Evolutionary conservation across 2,329 filamentous ascomycete genomes (phyloP).

Genomic region (Plenodomus tracheiphilus): DNA sequence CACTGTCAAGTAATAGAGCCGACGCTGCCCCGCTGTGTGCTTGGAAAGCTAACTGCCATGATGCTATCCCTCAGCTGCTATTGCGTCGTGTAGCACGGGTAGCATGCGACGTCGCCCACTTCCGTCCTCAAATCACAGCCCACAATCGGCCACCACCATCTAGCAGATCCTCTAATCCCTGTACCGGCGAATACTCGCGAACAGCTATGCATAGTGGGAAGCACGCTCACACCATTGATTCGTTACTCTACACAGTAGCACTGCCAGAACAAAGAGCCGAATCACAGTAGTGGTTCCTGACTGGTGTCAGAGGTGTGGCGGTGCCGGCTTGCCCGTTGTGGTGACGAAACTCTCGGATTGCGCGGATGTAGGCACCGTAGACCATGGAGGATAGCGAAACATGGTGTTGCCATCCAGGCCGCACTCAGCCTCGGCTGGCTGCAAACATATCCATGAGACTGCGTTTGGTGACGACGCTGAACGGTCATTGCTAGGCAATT

Average conservation of each 20-base stretch:
- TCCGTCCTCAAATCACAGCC: slow-evolving; percentile 31
- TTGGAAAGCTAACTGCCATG: slow-evolving; percentile 6
- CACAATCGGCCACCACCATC: slow-evolving; percentile 30
- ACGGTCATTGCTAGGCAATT: slow-evolving; percentile 10
- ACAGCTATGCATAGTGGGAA: slow-evolving; percentile 23
- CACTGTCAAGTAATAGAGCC: slow-evolving; percentile 19
- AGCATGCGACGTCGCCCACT: slow-evolving; percentile 27
- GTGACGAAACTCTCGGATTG: slow-evolving; percentile 34
- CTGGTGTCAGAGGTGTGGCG: slow-evolving; percentile 13
- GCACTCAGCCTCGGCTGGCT: slow-evolving; percentile 20
- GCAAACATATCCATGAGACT: slow-evolving; percentile 14
- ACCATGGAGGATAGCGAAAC: slow-evolving; percentile 27
- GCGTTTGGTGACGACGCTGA: slow-evolving; percentile 12
- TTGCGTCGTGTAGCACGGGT: slow-evolving; percentile 23
- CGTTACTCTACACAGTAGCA: slow-evolving; percentile 8
- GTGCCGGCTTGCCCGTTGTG: slow-evolving; percentile 35
- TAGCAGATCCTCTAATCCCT: slow-evolving; percentile 30
- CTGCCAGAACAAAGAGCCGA: slow-evolving; percentile 10
- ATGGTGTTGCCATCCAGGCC: slow-evolving; percentile 4
- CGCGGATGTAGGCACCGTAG: slow-evolving; percentile 30
- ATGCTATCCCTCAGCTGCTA: slow-evolving; percentile 22
- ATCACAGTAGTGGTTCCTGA: slow-evolving; percentile 16
- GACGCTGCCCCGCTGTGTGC: slow-evolving; percentile 22
- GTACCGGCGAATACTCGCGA: slow-evolving; percentile 24
- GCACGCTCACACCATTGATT: slow-evolving; percentile 22